Conservation (phyloP, 1,284 basidiomycete species). For the Trichosporon sp. region DNA sequence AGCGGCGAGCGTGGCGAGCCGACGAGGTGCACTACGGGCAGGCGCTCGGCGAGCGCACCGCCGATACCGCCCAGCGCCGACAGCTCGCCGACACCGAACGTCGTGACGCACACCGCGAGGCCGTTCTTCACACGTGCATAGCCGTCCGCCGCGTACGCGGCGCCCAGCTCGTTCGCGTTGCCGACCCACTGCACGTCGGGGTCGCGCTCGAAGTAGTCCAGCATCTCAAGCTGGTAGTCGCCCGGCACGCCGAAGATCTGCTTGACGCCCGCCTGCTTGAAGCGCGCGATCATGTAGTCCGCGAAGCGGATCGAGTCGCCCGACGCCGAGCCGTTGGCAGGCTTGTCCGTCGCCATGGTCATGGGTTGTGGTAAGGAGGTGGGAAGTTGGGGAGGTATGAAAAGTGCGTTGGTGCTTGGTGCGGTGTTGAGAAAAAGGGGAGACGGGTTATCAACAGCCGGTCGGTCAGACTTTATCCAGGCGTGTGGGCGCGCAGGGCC, state of each 20-base stretch:
- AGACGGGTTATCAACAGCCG: neutral
- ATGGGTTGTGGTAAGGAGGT: neutral
- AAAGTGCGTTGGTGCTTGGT: no score
- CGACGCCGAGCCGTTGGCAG: conserved; percentile 1
- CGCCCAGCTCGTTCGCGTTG: conserved; percentile 84
- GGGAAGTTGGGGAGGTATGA: neutral
- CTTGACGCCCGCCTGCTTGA: conserved; percentile 53
- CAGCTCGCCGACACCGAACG: conserved; percentile 86
- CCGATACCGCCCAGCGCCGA: conserved; percentile 63
- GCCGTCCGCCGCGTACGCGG: conserved; percentile 87
- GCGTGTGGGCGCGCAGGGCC: neutral
- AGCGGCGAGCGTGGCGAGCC: conserved; percentile 81
- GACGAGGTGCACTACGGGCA: conserved; percentile 86
- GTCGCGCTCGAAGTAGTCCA: conserved; percentile 79
- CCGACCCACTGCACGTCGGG: conserved; percentile 79
- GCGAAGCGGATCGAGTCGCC: conserved; percentile 10
- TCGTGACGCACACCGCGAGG: conserved; percentile 65
- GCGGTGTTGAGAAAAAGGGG: neutral
- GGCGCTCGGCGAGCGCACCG: conserved; percentile 66
- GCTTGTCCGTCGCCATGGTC: neutral
- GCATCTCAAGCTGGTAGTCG: conserved; percentile 78
- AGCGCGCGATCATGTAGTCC: conserved; percentile 63
- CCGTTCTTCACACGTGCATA: conserved; percentile 80
- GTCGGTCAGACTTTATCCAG: neutral
- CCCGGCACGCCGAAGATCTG: conserved; percentile 82